Evolutionary conservation across 2,329 filamentous ascomycete species (phyloP), one percentile per base, ranked within the genome.

Genomic region (Trichoderma sp.): DNA sequence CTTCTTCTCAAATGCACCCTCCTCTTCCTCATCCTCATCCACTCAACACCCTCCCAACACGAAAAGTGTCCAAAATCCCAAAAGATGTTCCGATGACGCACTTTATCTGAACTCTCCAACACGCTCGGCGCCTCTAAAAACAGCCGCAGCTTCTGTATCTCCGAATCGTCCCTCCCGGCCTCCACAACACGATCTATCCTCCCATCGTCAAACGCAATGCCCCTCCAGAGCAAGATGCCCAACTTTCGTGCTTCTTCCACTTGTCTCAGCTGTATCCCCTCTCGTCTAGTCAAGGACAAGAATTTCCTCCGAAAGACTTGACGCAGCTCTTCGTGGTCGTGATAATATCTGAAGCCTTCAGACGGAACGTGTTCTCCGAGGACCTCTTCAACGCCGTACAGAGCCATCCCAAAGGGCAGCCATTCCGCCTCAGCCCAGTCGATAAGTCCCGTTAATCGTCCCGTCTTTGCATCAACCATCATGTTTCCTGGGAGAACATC

Each of bases 361-460:
- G 73, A 75, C 4, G 78, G 41, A 11, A 79, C 80, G n/a, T 87
- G 79, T 74, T 85, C 83, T 0, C 91, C 90, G 0, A 93, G 83
- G 1, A 92, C 79, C 80, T 91, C 87, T 79, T 93, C 91, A 0
- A 92, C 81, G 0, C 90, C 91, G 78, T 92, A 92, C 60, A 92
- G 81, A 31, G 87, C 88, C 3, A 89, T 84, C 0, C 91, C 91
- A 78, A 91, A 91, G 0, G 91, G 91, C 9, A 92, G 80, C 76
- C 84, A 87, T 79, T 92, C 91, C 0, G 88, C 90, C 79, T 93
- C 91, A 0, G 89, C 89, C 91, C 91, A 93, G 79, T 93, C 91
- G 0, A 93, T 85, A 1, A 93, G 75, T 1, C 91, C 91, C 0
- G 79, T 84, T 8, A 92, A 79, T 3, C 78, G 73, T 71, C 88